Evolutionary conservation across 2,329 filamentous ascomycete genomes (phyloP), one percentile per base, ranked within the genome.

Genomic region (Leptographium flavum): DNA sequence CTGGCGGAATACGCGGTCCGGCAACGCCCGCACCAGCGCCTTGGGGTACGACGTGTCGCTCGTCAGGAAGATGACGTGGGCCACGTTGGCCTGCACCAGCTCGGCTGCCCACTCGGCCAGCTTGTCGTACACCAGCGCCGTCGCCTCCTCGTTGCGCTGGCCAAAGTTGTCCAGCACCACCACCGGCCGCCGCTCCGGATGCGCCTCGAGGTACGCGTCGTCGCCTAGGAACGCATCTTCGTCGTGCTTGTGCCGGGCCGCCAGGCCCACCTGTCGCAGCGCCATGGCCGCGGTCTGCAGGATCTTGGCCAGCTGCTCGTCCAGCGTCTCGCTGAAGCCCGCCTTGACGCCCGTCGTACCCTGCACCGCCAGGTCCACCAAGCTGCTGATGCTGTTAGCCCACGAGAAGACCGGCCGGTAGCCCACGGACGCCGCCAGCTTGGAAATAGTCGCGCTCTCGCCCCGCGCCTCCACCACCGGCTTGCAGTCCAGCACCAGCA

Each of bases 401-500:
- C 88, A 96, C 0, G 86, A 93, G 60, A 98, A 98, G 0, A 98
- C 79, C 0, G 92, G 92, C 9, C 84, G 73, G 58, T 95, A 96
- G 9, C 92, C 90, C 41, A 96, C 88, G 51, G 88, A 78, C 2
- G 70, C 66, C 1, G 90, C 92, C 6, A 92, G 79, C 35, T 82
- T 79, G 49, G 77, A 77, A 55, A 98, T 94, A 0, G 85, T 94
- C 3, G 80, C 77, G 8, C 81, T 80, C 57, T 98, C 92, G 5
- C 92, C 88, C 45, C 84, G 78, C 1, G 90, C 87, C 61, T 96
- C 90, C 48, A 90, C 82, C 11, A 96, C 85, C 1, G 84, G 83
- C 59, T 94, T 94, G 67, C 90, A 96, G 63, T 98, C 92, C 38
- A 96, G 76, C 4, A 93, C 68, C 3, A 96, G 67, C 39, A 90